A percentile compares a stretch with the other conserved stretches of the same genome.
Conservation (phyloP, 768 basidiomycete genomes). For the Paxillus rubicundulus region DNA sequence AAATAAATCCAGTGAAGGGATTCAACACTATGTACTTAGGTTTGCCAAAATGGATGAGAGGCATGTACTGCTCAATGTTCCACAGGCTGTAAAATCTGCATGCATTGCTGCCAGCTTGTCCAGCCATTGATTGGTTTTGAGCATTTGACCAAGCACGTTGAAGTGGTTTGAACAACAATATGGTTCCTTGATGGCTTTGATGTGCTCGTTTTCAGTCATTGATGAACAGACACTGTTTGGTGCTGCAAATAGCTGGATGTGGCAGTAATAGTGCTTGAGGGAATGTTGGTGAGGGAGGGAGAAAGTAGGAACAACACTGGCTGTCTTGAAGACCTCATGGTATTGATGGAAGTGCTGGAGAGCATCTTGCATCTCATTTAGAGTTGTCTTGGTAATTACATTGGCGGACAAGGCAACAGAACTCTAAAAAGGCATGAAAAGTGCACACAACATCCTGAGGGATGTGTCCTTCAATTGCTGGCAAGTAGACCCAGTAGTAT, state of each 20-base stretch:
- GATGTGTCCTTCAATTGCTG: slow-evolving; percentile 24
- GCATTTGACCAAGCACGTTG: slow-evolving; percentile 30
- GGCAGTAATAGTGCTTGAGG: slow-evolving; percentile 23
- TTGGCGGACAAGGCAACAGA: slow-evolving; percentile 31
- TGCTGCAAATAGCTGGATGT: slow-evolving; percentile 27
- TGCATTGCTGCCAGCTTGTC: slow-evolving; percentile 26
- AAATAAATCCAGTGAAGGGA: not conserved
- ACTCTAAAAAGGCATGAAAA: slow-evolving; percentile 24
- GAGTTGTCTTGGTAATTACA: slow-evolving; percentile 13
- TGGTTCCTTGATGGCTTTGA: slow-evolving; percentile 36
- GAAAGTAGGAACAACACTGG: slow-evolving; percentile 16
- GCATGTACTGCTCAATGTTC: slow-evolving; percentile 18
- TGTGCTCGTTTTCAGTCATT: slow-evolving; percentile 36
- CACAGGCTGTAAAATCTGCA: slow-evolving; percentile 13
- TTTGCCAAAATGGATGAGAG: not conserved
- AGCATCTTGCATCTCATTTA: slow-evolving; percentile 14
- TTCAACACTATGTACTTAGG: not conserved
- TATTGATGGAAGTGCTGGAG: slow-evolving; percentile 21
- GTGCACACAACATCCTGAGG: slow-evolving; percentile 16
- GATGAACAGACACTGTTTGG: slow-evolving; percentile 37
- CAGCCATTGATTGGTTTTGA: slow-evolving; percentile 22
- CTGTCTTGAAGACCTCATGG: slow-evolving; percentile 13
- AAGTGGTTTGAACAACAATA: slow-evolving; percentile 28
- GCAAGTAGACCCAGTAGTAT: slow-evolving; percentile 23
- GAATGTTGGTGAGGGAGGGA: slow-evolving; percentile 33